Evolutionary conservation across 208 protist genomes (phyloP).

Genomic region (Phytomonas sp.): DNA sequence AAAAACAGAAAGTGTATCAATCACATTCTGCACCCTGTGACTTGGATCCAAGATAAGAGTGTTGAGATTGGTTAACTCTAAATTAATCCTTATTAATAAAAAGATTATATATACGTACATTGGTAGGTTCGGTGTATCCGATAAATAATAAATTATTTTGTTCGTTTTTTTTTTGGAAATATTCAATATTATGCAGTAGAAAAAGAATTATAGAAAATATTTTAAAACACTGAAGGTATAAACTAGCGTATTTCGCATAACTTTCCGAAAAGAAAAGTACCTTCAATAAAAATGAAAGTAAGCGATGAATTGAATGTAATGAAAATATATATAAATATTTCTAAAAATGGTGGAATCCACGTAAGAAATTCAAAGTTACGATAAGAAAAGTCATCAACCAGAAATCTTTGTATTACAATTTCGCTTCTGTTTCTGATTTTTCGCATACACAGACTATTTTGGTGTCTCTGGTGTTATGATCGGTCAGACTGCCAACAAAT

Average conservation of each 20-base stretch:
- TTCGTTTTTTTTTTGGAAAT: neutral
- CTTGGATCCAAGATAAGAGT: too few relatives aligned
- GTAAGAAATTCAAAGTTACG: neutral
- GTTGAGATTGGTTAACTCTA: neutral
- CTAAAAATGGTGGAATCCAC: neutral
- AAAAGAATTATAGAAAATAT: neutral
- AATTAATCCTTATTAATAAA: neutral
- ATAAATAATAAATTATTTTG: conserved; percentile 10
- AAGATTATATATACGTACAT: neutral
- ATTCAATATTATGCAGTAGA: neutral
- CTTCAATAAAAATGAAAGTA: conserved; percentile 11
- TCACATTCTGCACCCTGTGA: too few relatives aligned
- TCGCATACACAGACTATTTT: neutral
- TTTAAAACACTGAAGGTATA: conserved; percentile 1
- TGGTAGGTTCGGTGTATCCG: neutral
- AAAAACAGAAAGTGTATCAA: conserved; percentile 2
- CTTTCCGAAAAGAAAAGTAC: conserved; percentile 10
- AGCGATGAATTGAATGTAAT: neutral
- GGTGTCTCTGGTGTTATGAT: neutral
- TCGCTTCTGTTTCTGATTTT: neutral
- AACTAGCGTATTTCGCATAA: neutral
- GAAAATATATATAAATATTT: neutral
- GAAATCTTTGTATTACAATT: neutral
- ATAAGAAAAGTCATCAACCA: neutral
- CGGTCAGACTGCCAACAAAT: neutral